Base-by-base conservation (phyloP, 2,329 filamentous ascomycete species). In the Paraconiothyrium brasiliense region DNA sequence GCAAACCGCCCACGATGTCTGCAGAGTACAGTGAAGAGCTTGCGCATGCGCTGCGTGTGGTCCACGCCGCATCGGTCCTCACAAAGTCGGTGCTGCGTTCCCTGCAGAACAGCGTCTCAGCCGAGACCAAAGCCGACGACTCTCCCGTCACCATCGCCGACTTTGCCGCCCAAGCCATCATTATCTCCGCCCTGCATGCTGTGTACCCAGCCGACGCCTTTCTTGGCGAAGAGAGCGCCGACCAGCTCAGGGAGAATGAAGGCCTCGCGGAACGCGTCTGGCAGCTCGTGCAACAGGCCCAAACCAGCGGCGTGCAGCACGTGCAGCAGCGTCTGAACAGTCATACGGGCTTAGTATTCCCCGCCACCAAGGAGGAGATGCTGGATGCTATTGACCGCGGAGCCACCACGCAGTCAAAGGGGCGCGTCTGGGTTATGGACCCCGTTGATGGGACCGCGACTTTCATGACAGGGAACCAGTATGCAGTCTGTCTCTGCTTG, bases 401-500 rank as follows among this genome's bases (percentile, higher is more conserved):
- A 1, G 84, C 78, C 2, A 83, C 82, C 1, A 81, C 76, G 7
- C 81, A 82, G 3, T 81, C 86, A 32, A 59, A 61, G 24, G 78
- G 77, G 1, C 61, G 77, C 0, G 82, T 86, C 55, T 90, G 88
- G 88, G 83, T 87, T 34, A 83, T 90, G 71, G 88, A 90, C 69
- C 88, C 88, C 0, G 85, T 90, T 8, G 88, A 90, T 66, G 88
- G 88, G 34, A 90, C 88, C 1, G 85, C 84, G 16, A 85, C 87
- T 0, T 90, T 89, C 61, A 84, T 90, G 65, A 78, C 78, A 43
- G 85, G 85, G 3, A 82, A 87, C 74, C 88, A 90, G 75, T 90
- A 89, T 57, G 87, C 85, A 3, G 86, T 90, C 4, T 86, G 86
- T 62, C 77, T 90, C 22, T 84, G 85, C 3, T 76, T 90, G 64